Evolutionary conservation across 768 basidiomycete species (phyloP).

Genomic region (Hypholoma sublateritium): DNA sequence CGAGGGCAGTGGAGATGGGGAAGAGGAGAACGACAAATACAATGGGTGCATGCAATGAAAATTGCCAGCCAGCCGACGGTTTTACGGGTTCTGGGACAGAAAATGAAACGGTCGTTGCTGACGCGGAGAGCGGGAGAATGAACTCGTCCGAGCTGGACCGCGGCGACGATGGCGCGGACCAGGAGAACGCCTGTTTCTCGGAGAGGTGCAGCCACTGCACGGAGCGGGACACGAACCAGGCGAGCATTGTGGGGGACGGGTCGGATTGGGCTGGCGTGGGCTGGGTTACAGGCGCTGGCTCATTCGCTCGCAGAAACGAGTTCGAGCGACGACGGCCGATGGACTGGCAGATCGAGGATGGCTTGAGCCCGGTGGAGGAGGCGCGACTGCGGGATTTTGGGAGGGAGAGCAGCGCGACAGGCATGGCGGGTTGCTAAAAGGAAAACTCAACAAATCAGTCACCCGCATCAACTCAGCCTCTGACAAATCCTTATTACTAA

Average conservation of each 20-base stretch:
- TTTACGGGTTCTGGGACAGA: constrained; percentile 32
- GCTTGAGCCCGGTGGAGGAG: constrained; percentile 58
- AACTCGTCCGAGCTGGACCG: constrained; percentile 42
- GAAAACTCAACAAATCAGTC: neutral
- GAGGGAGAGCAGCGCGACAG: constrained; percentile 29
- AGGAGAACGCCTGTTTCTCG: constrained; percentile 38
- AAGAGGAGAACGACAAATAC: constrained; percentile 50
- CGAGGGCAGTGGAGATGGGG: constrained; percentile 68
- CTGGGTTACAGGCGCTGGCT: constrained; percentile 11
- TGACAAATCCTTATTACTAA: constrained; percentile 5
- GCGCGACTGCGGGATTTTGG: constrained; percentile 52
- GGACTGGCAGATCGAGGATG: constrained; percentile 42
- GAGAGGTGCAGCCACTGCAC: constrained; percentile 52
- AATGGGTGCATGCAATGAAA: constrained; percentile 37
- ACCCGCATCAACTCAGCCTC: neutral
- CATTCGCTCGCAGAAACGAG: constrained; percentile 37
- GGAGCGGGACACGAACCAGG: constrained; percentile 48
- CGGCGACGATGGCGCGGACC: constrained; percentile 47
- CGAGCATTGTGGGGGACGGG: constrained; percentile 46
- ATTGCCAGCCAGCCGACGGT: constrained; percentile 23
- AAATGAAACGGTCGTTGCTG: constrained; percentile 41
- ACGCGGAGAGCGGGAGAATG: constrained; percentile 31
- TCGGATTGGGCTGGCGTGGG: constrained; percentile 9
- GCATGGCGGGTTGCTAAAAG: constrained; percentile 11
- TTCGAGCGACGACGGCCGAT: constrained; percentile 57